These are phyloP conservation scores for Scalesia atractyloides DNA, from an alignment of 129 eudicot species.

Conservation along the genomic window DNA sequence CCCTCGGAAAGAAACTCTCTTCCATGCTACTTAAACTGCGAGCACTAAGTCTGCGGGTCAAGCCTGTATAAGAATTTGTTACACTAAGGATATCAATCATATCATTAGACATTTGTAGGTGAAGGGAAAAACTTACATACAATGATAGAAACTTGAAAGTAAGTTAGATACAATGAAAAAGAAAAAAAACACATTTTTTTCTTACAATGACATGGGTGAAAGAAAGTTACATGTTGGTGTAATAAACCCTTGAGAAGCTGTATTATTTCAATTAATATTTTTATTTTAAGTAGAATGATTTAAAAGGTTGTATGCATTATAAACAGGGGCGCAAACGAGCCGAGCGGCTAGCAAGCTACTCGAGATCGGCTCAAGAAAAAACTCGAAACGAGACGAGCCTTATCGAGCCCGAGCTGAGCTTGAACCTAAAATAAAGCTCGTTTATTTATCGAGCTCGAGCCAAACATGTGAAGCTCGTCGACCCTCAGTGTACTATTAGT, in stretches of 20 bases:
- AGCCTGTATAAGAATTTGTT: conserved; percentile 48
- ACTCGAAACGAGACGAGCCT: no score
- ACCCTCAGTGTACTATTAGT: no score
- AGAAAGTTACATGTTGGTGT: background rate
- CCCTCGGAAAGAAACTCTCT: conserved; percentile 81
- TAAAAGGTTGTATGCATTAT: background rate
- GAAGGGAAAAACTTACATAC: background rate
- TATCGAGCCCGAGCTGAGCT: no score
- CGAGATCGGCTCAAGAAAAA: no score
- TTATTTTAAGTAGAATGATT: background rate
- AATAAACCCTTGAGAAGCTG: background rate
- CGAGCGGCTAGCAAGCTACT: no score
- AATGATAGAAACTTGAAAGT: background rate
- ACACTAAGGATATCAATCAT: background rate
- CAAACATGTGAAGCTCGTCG: no score
- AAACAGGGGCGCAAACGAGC: background rate
- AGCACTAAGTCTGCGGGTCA: conserved; percentile 78
- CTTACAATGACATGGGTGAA: background rate
- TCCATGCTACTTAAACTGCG: conserved; percentile 80
- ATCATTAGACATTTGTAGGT: background rate
- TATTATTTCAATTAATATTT: background rate
- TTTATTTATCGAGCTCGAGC: no score
- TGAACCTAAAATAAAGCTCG: no score
- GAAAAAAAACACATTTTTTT: no score
- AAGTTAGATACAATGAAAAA: background rate